These are phyloP conservation scores for Xylaria flabelliformis DNA, from an alignment of 495 filamentous ascomycete species.

Conservation along the genomic window DNA sequence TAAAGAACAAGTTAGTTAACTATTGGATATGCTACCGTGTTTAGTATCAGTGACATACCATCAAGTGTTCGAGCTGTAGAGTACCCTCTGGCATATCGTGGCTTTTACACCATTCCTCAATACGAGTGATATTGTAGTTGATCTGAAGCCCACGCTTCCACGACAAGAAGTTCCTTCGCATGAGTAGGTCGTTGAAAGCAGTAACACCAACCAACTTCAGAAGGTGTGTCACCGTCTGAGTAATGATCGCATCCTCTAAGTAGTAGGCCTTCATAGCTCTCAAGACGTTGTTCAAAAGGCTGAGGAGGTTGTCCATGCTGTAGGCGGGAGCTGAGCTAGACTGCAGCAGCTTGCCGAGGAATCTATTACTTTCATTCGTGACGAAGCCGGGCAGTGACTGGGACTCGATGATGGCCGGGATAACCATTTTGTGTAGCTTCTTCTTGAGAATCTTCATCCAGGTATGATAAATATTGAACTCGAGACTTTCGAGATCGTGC, in stretches of 20 bases:
- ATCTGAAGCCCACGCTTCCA: conserved; percentile 99
- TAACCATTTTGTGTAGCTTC: conserved; percentile 99
- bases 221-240: conserved; percentile 92
- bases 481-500: conserved; percentile 95
- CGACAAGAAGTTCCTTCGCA: conserved; percentile 97
- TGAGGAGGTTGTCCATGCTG: conserved; percentile 99
- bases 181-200: conserved; percentile 97
- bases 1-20: conserved; percentile 47
- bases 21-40: neutral
- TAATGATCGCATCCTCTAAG: conserved; percentile 93
- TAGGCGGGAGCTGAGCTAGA: conserved; percentile 87
- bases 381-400: conserved; percentile 98
- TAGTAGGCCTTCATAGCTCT: conserved; percentile 98
- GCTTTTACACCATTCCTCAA: conserved; percentile 99
- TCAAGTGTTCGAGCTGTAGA: conserved; percentile 96
- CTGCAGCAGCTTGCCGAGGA: conserved; percentile 94
- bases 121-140: conserved; percentile 99
- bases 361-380: conserved; percentile 96
- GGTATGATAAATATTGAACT: conserved; percentile 99
- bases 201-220: conserved; percentile 94
- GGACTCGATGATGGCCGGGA: conserved; percentile 98
- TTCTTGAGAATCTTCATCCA: conserved; percentile 99
- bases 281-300: conserved; percentile 95
- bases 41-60: conserved; percentile 63
- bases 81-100: conserved; percentile 99